These are phyloP conservation scores for Jamesozyma jinghongensis DNA, from an alignment of 805 yeast species.

Conservation along the genomic window DNA sequence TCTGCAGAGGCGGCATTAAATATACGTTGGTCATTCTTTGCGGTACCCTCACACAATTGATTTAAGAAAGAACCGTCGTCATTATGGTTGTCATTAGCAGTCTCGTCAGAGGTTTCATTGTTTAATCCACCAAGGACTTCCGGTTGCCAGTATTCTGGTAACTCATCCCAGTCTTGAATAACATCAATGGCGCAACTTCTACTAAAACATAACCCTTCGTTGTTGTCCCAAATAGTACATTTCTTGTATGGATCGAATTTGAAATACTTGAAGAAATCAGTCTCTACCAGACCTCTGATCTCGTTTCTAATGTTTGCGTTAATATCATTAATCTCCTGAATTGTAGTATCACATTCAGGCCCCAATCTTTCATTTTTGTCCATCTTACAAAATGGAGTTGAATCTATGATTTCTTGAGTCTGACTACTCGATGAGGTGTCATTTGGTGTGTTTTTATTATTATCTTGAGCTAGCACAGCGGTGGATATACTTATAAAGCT, in stretches of 20 bases:
- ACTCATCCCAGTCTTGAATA: conserved; percentile 59
- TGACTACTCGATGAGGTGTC: neutral
- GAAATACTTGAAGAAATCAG: conserved; percentile 83
- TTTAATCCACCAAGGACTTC: conserved; percentile 44
- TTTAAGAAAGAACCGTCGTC: conserved; percentile 31
- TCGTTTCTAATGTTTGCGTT: conserved; percentile 47
- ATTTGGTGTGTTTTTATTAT: neutral
- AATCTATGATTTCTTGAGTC: conserved; percentile 1
- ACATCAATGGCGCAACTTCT: conserved; percentile 86
- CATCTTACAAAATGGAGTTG: conserved; percentile 26
- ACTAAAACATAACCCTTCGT: conserved; percentile 73
- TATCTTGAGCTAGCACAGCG: neutral
- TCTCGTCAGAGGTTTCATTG: conserved; percentile 23
- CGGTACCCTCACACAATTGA: conserved; percentile 28
- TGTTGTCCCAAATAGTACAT: conserved; percentile 82
- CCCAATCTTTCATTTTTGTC: conserved; percentile 27
- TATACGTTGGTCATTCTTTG: conserved; percentile 6
- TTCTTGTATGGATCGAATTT: conserved; percentile 71
- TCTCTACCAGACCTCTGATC: conserved; percentile 48
- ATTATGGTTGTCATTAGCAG: conserved; percentile 2
- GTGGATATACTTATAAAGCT: neutral
- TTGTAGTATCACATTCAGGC: conserved; percentile 34
- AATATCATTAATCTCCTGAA: conserved; percentile 41
- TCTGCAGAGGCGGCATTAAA: conserved; percentile 12
- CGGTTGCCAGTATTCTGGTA: conserved; percentile 68